Evolutionary conservation across 2,329 filamentous ascomycete genomes (phyloP).

Genomic region (Claviceps sorghi): DNA sequence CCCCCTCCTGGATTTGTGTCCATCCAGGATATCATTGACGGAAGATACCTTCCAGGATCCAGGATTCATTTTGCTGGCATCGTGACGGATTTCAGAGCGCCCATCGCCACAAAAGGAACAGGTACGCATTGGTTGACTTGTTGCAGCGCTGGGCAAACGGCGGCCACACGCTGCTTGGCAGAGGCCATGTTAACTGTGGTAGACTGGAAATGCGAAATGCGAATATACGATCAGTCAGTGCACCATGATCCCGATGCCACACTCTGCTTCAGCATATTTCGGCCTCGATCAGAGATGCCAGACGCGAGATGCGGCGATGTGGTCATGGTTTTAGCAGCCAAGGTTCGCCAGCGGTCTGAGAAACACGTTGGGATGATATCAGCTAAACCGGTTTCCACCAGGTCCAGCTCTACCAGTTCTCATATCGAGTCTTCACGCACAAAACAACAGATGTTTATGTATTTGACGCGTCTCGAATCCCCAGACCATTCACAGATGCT

Average conservation of each 20-base stretch:
- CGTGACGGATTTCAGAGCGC: conserved; percentile 48
- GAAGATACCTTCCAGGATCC: conserved; percentile 13
- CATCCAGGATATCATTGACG: conserved; percentile 30
- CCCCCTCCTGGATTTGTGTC: conserved; percentile 13
- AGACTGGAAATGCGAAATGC: conserved; percentile 49
- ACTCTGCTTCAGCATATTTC: conserved; percentile 46
- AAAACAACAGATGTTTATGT: conserved; percentile 28
- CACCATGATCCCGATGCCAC: conserved; percentile 25
- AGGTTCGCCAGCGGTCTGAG: conserved; percentile 23
- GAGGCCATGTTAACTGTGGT: not conserved
- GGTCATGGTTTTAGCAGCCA: conserved; percentile 34
- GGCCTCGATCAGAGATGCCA: conserved; percentile 33
- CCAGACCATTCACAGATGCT: conserved; percentile 23
- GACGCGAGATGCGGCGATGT: conserved; percentile 25
- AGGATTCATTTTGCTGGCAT: conserved; percentile 53
- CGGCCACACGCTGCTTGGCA: not conserved
- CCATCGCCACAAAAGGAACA: conserved; percentile 32
- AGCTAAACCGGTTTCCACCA: conserved; percentile 10
- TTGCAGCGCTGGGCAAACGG: not conserved
- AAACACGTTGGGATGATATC: not conserved
- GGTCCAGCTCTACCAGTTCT: conserved; percentile 25
- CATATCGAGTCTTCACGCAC: conserved; percentile 30
- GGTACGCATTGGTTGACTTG: conserved; percentile 26
- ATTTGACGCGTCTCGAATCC: conserved; percentile 21
- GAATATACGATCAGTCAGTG: conserved; percentile 43